Percentiles rank a stretch among this genome's conserved stretches.
phyloP scores from a whole-genome alignment of 2,329 filamentous ascomycete species.

The Nannizzia gypsea region DNA sequence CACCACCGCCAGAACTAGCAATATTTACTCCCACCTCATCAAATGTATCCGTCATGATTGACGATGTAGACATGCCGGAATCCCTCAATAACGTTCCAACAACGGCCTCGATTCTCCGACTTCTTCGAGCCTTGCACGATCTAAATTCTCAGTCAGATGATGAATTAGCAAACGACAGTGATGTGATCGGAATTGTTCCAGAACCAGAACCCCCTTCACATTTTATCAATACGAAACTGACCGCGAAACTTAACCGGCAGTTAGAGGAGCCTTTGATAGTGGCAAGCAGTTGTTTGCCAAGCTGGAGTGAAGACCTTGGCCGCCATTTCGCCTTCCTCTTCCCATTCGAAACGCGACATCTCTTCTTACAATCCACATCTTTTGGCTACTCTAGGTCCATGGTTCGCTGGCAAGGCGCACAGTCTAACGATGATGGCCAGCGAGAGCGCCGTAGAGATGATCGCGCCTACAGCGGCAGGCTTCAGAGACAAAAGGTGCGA shows the following conservation, averaged over 20 bases:
- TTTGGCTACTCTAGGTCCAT: conserved; percentile 97
- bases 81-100: conserved; percentile 74
- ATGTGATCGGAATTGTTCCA: conserved; percentile 56
- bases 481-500: conserved; percentile 95
- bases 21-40: conserved; percentile 47
- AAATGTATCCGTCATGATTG: conserved; percentile 36
- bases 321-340: conserved; percentile 93
- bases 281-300: conserved; percentile 88
- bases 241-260: conserved; percentile 92
- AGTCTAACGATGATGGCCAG: conserved; percentile 66
- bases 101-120: conserved; percentile 72
- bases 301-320: conserved; percentile 90
- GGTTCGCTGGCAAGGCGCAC: conserved; percentile 91
- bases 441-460: conserved; percentile 77
- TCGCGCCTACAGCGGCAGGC: conserved; percentile 74
- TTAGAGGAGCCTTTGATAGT: conserved; percentile 94
- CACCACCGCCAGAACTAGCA: conserved; percentile 60
- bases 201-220: conserved; percentile 81
- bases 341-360: conserved; percentile 90
- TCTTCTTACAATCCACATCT: conserved; percentile 95
- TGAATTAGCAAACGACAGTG: conserved; percentile 67
- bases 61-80: conserved; percentile 54
- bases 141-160: conserved; percentile 90
- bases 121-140: conserved; percentile 83
- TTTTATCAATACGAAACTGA: conserved; percentile 97